Evolutionary conservation across 192 early-diverging fungal genomes (phyloP).

Genomic region (Backusella morwellensis): DNA sequence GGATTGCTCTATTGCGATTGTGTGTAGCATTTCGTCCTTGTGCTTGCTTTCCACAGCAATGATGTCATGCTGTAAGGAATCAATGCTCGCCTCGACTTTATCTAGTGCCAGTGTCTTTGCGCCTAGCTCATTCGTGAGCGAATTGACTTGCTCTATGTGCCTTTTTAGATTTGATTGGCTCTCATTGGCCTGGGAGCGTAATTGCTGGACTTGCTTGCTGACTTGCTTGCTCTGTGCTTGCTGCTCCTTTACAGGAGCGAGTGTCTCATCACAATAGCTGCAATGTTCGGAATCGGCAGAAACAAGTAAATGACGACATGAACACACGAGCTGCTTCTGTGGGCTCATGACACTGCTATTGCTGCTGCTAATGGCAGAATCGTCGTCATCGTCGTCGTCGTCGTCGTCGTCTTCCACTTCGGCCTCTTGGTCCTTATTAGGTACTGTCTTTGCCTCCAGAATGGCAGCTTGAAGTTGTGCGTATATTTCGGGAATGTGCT

Average conservation of each 20-base stretch:
- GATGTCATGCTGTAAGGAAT: slow-evolving; percentile 56
- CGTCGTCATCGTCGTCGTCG: neutral
- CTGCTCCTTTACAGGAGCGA: neutral
- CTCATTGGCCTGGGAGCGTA: neutral
- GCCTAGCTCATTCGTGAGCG: neutral
- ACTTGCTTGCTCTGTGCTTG: neutral
- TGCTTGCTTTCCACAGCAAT: slow-evolving; percentile 64
- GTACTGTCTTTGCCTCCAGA: neutral
- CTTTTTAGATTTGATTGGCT: neutral
- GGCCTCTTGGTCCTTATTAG: neutral
- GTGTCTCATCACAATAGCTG: slow-evolving; percentile 8
- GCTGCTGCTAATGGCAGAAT: slow-evolving; percentile 2
- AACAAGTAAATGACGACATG: slow-evolving; percentile 13
- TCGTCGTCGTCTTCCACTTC: neutral
- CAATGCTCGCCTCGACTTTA: neutral
- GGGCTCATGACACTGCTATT: neutral
- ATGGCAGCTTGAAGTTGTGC: slow-evolving; percentile 1
- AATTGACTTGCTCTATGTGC: neutral
- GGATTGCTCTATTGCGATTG: slow-evolving; percentile 77
- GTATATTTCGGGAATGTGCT: neutral
- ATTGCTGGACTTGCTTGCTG: neutral
- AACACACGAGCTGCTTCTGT: neutral
- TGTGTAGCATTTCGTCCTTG: slow-evolving; percentile 74
- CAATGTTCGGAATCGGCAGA: slow-evolving; percentile 5
- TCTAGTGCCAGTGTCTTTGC: neutral